These are phyloP conservation scores for Vitis hybrid DNA, from an alignment of 177 flowering plant species.

Conservation along the genomic window DNA sequence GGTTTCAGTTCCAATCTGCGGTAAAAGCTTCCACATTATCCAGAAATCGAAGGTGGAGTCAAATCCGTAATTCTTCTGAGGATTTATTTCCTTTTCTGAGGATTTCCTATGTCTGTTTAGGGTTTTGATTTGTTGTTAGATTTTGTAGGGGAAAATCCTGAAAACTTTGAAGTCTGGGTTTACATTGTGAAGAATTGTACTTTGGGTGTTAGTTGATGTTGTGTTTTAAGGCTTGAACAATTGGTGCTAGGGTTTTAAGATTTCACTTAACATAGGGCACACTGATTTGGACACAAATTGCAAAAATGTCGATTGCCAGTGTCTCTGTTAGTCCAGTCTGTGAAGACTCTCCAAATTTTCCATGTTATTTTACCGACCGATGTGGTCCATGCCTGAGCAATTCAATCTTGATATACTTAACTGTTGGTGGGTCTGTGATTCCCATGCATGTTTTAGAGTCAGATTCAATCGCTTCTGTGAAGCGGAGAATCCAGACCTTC, in stretches of 20 bases:
- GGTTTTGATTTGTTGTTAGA: no score
- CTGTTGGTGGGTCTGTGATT: slow-evolving; percentile 40
- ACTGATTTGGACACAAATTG: neutral
- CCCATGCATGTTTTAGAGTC: slow-evolving; percentile 54
- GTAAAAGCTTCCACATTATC: no score
- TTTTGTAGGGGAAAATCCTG: no score
- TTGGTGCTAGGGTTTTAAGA: neutral
- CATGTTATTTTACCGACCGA: slow-evolving; percentile 11
- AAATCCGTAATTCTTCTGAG: no score
- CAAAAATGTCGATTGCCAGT: slow-evolving; percentile 39
- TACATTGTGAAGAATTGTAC: neutral
- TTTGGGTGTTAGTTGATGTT: neutral
- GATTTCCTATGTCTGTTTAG: no score
- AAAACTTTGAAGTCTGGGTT: no score
- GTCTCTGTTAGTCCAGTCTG: slow-evolving; percentile 42
- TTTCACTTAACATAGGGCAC: neutral
- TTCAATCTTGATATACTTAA: slow-evolving; percentile 42
- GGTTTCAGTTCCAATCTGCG: no score
- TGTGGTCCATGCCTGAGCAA: slow-evolving; percentile 17
- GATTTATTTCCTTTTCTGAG: no score
- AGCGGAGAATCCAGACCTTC: slow-evolving; percentile 45
- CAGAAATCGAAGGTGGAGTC: no score
- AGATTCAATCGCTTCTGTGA: slow-evolving; percentile 63
- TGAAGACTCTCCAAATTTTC: slow-evolving; percentile 35
- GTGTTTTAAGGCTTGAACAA: neutral